These are phyloP conservation scores for Tubosaeta brunneosetosa DNA, from an alignment of 768 basidiomycete species.

Conservation along the genomic window DNA sequence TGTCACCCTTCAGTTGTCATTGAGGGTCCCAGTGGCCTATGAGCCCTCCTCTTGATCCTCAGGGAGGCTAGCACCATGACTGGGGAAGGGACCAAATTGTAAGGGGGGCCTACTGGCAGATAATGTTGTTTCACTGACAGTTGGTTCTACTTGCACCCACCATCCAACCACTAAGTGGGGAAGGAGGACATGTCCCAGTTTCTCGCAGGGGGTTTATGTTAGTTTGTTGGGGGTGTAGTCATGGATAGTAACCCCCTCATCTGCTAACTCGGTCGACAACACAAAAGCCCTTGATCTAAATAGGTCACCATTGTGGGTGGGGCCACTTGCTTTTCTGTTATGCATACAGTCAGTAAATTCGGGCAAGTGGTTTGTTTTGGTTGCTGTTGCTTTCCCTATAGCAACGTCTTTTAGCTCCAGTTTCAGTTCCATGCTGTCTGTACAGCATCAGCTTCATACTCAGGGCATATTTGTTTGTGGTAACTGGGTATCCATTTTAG, in stretches of 20 bases:
- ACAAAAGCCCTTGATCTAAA: constrained; percentile 5
- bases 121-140: too few species aligned
- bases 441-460: too few species aligned
- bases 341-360: constrained; percentile 3
- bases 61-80: neutral
- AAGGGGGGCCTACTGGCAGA: too few species aligned
- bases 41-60: neutral
- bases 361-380: neutral
- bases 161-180: neutral
- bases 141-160: neutral
- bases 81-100: too few species aligned
- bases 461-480: too few species aligned
- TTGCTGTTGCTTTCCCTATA: too few species aligned
- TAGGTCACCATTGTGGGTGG: neutral
- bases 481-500: too few species aligned
- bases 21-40: neutral
- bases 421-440: too few species aligned
- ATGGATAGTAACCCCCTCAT: too few species aligned
- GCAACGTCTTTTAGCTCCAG: too few species aligned
- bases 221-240: neutral
- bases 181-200: constrained; percentile 4
- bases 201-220: constrained; percentile 4
- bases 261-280: neutral
- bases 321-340: constrained; percentile 7
- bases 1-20: neutral